These are phyloP conservation scores for Populus hybrid DNA, from an alignment of 441 rosid genomes.

Conservation along the genomic window DNA sequence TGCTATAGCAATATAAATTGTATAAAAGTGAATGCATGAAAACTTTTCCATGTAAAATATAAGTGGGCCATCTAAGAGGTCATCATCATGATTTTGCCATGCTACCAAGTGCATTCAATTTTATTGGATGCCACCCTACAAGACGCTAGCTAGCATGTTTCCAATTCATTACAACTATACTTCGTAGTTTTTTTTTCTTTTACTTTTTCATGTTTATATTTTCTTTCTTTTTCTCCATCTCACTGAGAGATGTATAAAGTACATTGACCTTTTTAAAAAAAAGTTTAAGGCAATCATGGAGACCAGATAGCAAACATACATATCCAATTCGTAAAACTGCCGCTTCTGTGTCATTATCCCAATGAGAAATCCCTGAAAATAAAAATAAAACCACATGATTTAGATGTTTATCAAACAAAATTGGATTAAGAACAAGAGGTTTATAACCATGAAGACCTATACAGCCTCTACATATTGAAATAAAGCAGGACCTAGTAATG, in stretches of 20 bases:
- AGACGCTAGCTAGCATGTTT: not conserved
- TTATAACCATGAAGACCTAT: constrained; percentile 1
- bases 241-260: not conserved
- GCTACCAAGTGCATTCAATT: not conserved
- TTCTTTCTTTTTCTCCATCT: not conserved
- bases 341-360: constrained; percentile 83
- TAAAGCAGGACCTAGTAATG: not conserved
- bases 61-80: too few species aligned
- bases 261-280: not conserved
- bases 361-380: constrained; percentile 56
- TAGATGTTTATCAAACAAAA: not conserved
- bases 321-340: constrained; percentile 73
- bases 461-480: not conserved
- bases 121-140: not conserved
- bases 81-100: not conserved
- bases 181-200: not conserved
- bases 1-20: too few species aligned
- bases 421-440: not conserved
- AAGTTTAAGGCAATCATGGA: not conserved
- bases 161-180: not conserved
- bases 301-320: constrained; percentile 45
- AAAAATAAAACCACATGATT: constrained; percentile 2
- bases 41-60: too few species aligned
- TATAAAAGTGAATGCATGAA: too few species aligned
- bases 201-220: not conserved